Base-by-base conservation (phyloP, 164 flowering plant species). In the Akebia trifoliata region DNA sequence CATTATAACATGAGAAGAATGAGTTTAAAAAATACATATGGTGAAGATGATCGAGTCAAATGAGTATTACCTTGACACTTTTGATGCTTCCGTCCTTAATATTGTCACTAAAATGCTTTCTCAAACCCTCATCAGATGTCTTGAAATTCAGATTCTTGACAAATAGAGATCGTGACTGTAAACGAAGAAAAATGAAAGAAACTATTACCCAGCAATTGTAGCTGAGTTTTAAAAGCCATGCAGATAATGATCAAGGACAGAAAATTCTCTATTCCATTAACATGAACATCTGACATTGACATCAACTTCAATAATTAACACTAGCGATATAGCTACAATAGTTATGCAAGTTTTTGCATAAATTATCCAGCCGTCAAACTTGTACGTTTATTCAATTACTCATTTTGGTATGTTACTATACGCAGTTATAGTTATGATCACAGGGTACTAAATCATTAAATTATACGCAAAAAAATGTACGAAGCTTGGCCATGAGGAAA, bases 71-170 rank as follows among this genome's bases (percentile, higher is more conserved):
- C 95, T 65, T 88, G 59, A 76, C 82, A 70, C 93, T 90, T 29
- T 36, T 69, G 46, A 88, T 73, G 57, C 53, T 79, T 60, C 97
- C 99, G 24, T 71, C 75, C 72, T 84, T 83, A 61, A 88, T 55
- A 54, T 74, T 74, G 57, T 81, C 81, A 59, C 52, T 63, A 30
- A 94, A 76, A 75, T 90, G 95, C 72, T 76, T 77, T 60, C 71
- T 80, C 71, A 90, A 68, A 69, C 61, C 59, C 69, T 86, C 96
- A 50, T 83, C 95, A 31, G 81, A 50, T 15, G 97, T 88, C 77
- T 75, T 88, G 68, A 90, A 90, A 71, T 84, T 90, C 48, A 94
- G 77, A 67, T 94, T 90, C 82, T 88, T 90, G 51, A 94, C 88
- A 74, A 62, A 86, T 25, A 90, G 63, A 20, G 97, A 83, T 22